Evolutionary conservation across 164 flowering plant genomes (phyloP).

Genomic region (Magnolia officinalis): DNA sequence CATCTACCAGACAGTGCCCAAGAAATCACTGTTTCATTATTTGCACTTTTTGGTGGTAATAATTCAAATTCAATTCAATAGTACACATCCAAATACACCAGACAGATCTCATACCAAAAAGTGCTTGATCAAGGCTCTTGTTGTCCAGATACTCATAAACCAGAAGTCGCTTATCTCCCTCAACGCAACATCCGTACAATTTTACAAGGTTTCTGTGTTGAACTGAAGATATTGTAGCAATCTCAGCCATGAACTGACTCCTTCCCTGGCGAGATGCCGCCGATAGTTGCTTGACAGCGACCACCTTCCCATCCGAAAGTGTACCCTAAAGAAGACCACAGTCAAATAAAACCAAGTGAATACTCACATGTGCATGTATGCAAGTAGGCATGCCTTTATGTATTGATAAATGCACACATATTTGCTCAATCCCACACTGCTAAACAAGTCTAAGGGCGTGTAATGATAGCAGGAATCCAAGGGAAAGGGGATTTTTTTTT

Average conservation of each 20-base stretch:
- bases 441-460: not conserved
- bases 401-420: too few relatives aligned
- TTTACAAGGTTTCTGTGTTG: conserved; percentile 77
- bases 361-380: not conserved
- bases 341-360: not conserved
- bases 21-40: too few relatives aligned
- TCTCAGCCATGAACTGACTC: conserved; percentile 65
- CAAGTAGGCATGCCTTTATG: not conserved
- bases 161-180: conserved; percentile 53
- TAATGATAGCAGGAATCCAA: not conserved
- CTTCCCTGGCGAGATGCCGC: conserved; percentile 66
- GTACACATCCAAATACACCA: too few relatives aligned
- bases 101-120: conserved; percentile 44
- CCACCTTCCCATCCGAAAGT: not conserved
- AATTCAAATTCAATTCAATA: too few relatives aligned
- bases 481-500: not conserved
- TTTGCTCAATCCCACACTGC: not conserved
- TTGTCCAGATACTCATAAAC: conserved; percentile 74
- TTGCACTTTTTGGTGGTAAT: too few relatives aligned
- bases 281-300: conserved; percentile 68
- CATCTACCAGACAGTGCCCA: too few relatives aligned
- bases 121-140: conserved; percentile 72
- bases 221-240: conserved; percentile 73
- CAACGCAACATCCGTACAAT: conserved; percentile 75
- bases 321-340: not conserved